Percentiles rank a stretch among this genome's conserved stretches.
Conservation (phyloP, 768 basidiomycete species). For the Phaeolepiota aurea region DNA sequence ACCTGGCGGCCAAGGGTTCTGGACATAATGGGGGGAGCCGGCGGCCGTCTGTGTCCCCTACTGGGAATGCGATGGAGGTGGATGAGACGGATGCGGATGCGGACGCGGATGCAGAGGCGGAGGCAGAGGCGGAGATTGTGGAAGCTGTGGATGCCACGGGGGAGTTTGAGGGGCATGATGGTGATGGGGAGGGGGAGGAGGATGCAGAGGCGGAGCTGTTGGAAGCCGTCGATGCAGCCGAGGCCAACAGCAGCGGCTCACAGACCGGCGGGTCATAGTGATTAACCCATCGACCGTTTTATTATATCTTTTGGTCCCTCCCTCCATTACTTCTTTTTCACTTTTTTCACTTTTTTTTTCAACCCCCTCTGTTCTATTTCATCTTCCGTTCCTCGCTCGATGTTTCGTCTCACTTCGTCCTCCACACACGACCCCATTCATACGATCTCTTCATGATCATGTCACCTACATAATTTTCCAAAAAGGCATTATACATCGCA, state of each 20-base stretch:
- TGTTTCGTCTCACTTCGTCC: no score
- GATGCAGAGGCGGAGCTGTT: constrained; percentile 32
- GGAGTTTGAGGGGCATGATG: constrained; percentile 11
- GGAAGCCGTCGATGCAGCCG: constrained; percentile 45
- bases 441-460: no score
- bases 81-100: constrained; percentile 10
- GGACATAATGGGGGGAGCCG: background rate
- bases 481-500: no score
- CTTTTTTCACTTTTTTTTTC: no score
- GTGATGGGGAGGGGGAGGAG: constrained; percentile 15
- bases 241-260: constrained; percentile 28
- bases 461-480: no score
- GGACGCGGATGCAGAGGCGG: constrained; percentile 9
- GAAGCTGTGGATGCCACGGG: constrained; percentile 14
- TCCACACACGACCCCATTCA: no score
- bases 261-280: constrained; percentile 13
- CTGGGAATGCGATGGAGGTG: constrained; percentile 4
- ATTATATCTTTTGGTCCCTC: no score
- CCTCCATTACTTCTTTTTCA: no score
- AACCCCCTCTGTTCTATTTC: no score
- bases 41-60: constrained; percentile 1
- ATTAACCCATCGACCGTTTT: constrained; percentile 8
- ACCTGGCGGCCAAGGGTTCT: background rate
- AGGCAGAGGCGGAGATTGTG: background rate
- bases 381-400: no score